These are phyloP conservation scores for Salix viminalis DNA, from an alignment of 345 rosid genomes.

Conservation along the genomic window DNA sequence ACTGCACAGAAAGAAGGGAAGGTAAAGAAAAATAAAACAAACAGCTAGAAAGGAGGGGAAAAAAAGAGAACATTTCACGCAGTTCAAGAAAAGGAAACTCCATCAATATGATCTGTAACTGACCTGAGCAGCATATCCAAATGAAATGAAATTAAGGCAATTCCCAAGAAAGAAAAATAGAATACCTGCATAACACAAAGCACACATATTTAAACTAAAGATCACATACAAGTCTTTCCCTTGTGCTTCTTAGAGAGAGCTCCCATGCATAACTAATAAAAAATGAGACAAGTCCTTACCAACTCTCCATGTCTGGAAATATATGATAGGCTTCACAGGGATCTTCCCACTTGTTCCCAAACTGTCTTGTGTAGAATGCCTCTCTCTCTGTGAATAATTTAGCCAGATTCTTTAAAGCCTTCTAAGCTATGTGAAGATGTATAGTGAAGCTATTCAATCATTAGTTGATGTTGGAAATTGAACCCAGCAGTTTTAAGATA, in stretches of 20 bases:
- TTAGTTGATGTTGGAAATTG: not conserved
- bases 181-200: conserved; percentile 58
- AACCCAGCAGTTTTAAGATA: too few species aligned
- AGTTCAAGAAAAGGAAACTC: not conserved
- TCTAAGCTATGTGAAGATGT: not conserved
- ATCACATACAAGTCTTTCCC: not conserved
- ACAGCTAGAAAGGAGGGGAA: conserved; percentile 6
- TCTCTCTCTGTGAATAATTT: conserved; percentile 68
- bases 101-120: conserved; percentile 11
- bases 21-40: not conserved
- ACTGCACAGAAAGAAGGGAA: conserved; percentile 47
- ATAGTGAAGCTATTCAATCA: not conserved
- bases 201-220: conserved; percentile 16
- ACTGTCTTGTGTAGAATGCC: conserved; percentile 48
- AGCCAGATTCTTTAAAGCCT: conserved; percentile 19
- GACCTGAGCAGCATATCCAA: conserved; percentile 99
- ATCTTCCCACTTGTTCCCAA: conserved; percentile 61
- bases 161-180: conserved; percentile 84
- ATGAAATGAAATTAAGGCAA: conserved; percentile 94
- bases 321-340: conserved; percentile 65
- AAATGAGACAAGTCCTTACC: conserved; percentile 48
- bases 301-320: conserved; percentile 96
- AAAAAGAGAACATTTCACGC: not conserved
- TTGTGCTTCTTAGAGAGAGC: not conserved
- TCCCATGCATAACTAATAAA: not conserved